Conservation (phyloP, 2,329 filamentous ascomycete species). For the Epichloe glyceriae region DNA sequence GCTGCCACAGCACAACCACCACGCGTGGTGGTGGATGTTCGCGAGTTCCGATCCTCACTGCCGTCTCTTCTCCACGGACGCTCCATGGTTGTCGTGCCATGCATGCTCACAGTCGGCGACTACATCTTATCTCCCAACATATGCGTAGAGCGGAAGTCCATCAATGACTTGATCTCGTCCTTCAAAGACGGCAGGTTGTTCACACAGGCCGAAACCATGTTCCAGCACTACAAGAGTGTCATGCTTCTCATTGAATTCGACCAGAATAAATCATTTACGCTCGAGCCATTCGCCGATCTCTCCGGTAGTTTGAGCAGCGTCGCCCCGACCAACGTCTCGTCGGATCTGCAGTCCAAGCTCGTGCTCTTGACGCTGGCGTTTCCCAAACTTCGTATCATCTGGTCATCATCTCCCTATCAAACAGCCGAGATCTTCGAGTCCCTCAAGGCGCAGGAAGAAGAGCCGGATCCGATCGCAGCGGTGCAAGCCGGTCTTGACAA, state of each 20-base stretch:
- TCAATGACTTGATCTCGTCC: constrained; percentile 81
- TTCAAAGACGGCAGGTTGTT: constrained; percentile 87
- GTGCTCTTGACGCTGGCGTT: constrained; percentile 89
- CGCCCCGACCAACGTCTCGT: constrained; percentile 41
- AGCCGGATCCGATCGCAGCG: constrained; percentile 81
- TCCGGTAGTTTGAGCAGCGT: constrained; percentile 49
- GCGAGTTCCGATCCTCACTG: constrained; percentile 87
- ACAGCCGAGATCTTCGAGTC: constrained; percentile 95
- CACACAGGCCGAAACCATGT: constrained; percentile 87
- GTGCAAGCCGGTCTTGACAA: constrained; percentile 63
- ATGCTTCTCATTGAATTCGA: constrained; percentile 97
- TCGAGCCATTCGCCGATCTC: constrained; percentile 65
- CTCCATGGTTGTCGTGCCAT: constrained; percentile 79
- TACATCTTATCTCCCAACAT: constrained; percentile 87
- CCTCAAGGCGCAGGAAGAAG: constrained; percentile 76
- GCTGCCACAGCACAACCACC: constrained; percentile 76
- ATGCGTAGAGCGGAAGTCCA: constrained; percentile 87
- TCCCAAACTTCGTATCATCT: constrained; percentile 79
- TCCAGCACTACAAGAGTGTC: constrained; percentile 76
- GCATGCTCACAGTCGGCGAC: constrained; percentile 92
- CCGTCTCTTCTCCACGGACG: constrained; percentile 84
- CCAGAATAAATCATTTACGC: constrained; percentile 90
- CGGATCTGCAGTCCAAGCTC: constrained; percentile 81
- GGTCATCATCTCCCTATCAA: constrained; percentile 87
- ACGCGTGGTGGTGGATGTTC: constrained; percentile 85